These are phyloP conservation scores for Sporobolomyces roseus DNA, from an alignment of 768 basidiomycete species.

Conservation along the genomic window DNA sequence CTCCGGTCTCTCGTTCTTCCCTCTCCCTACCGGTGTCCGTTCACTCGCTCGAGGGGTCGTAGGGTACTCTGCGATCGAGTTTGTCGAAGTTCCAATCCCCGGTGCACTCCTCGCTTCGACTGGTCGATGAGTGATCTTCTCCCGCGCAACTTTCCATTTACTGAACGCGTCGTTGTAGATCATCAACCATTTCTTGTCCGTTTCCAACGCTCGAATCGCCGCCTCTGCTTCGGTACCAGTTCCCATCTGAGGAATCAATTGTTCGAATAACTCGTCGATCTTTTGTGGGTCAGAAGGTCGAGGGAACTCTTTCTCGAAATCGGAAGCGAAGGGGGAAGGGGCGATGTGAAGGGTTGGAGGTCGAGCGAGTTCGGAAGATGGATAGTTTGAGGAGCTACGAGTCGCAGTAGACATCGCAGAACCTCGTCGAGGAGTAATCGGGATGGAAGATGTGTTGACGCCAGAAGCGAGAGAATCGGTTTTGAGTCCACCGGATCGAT, in stretches of 20 bases:
- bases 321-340: slow-evolving; percentile 40
- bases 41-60: not conserved
- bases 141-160: slow-evolving; percentile 69
- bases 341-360: slow-evolving; percentile 9
- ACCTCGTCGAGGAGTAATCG: slow-evolving; percentile 12
- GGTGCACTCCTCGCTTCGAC: slow-evolving; percentile 35
- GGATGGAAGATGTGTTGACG: slow-evolving; percentile 5
- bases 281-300: slow-evolving; percentile 72
- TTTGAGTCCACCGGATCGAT: slow-evolving; percentile 9
- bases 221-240: slow-evolving; percentile 52
- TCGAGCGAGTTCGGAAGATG: slow-evolving; percentile 14
- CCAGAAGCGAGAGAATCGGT: slow-evolving; percentile 3
- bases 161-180: slow-evolving; percentile 77
- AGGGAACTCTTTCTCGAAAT: slow-evolving; percentile 63
- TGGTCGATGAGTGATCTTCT: slow-evolving; percentile 57
- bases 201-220: slow-evolving; percentile 57
- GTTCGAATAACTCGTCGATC: slow-evolving; percentile 74
- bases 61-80: not conserved
- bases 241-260: slow-evolving; percentile 67
- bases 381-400: slow-evolving; percentile 7
- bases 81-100: slow-evolving; percentile 21
- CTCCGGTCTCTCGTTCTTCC: slow-evolving; percentile 68
- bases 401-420: slow-evolving; percentile 5
- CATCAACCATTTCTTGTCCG: slow-evolving; percentile 88
- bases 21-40: slow-evolving; percentile 4